phyloP scores from a whole-genome alignment of 768 basidiomycete genomes.

The Phlegmacium glaucopus region DNA sequence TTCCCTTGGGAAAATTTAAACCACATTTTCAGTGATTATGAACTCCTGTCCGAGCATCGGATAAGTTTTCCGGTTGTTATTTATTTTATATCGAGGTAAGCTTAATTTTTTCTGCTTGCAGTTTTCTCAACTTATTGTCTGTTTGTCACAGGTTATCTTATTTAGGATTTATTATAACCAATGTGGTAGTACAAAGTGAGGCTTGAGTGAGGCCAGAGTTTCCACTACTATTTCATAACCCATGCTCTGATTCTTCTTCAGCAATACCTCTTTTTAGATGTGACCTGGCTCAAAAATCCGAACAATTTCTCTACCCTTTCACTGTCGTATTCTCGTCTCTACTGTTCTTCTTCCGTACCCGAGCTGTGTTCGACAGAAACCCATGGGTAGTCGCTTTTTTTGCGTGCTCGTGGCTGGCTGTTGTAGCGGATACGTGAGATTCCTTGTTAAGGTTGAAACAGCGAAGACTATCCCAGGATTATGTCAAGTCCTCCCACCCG shows the following conservation, averaged over 20 bases:
- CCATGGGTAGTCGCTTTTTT: background rate
- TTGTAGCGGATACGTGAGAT: background rate
- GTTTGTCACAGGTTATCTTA: constrained; percentile 15
- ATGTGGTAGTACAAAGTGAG: background rate
- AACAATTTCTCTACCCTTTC: background rate
- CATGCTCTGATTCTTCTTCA: background rate
- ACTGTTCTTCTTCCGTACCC: background rate
- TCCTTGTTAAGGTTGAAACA: background rate
- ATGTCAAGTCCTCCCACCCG: constrained; percentile 8
- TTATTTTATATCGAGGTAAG: too few species aligned
- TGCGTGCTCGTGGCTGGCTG: background rate
- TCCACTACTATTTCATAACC: too few species aligned
- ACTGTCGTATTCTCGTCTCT: background rate
- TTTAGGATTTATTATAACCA: constrained; percentile 14
- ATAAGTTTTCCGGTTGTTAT: constrained; percentile 9
- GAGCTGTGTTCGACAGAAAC: background rate
- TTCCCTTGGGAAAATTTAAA: constrained; percentile 1
- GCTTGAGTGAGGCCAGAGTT: too few species aligned
- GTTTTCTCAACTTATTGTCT: constrained; percentile 19
- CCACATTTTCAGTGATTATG: background rate
- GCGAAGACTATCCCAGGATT: background rate
- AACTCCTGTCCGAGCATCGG: background rate
- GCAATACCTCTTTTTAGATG: too few species aligned
- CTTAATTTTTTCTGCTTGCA: constrained; percentile 1
- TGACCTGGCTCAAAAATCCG: background rate